Evolutionary conservation across 169 alveolate genomes (phyloP).

Genomic region (Cryptosporidium viatorum): DNA sequence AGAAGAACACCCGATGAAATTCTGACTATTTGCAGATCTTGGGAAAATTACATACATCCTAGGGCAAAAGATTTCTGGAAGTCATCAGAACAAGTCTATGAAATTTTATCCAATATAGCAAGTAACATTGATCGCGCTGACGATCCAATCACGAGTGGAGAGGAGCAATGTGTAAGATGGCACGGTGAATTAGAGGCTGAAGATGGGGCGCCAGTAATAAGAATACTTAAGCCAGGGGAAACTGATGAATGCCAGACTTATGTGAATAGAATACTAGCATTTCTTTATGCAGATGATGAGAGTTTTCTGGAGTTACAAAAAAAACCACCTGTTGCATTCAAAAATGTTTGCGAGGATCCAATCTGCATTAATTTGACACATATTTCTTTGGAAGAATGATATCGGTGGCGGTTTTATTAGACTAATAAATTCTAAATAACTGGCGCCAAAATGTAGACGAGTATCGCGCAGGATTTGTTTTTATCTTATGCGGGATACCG

Average conservation of each 20-base stretch:
- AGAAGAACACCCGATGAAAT: constrained; percentile 90
- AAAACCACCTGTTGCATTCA: constrained; percentile 87
- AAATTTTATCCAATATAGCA: constrained; percentile 88
- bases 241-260: constrained; percentile 85
- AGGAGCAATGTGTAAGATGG: constrained; percentile 90
- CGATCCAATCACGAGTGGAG: constrained; percentile 91
- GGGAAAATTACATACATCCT: constrained; percentile 93
- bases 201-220: constrained; percentile 88
- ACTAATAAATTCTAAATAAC: no score
- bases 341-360: constrained; percentile 90
- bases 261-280: constrained; percentile 89
- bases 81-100: constrained; percentile 84
- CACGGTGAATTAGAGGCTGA: constrained; percentile 86
- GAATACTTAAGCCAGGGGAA: constrained; percentile 87
- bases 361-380: constrained; percentile 90
- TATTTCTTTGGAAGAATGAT: constrained; percentile 85
- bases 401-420: background rate
- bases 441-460: constrained; percentile 45
- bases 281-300: constrained; percentile 90
- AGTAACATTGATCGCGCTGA: constrained; percentile 84
- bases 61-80: constrained; percentile 92
- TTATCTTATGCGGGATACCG: background rate
- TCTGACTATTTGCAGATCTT: constrained; percentile 85
- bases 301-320: constrained; percentile 88
- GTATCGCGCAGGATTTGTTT: constrained; percentile 2